Conservation (phyloP, 176 grass and related monocot genomes). For the Pontederia paniculata region DNA sequence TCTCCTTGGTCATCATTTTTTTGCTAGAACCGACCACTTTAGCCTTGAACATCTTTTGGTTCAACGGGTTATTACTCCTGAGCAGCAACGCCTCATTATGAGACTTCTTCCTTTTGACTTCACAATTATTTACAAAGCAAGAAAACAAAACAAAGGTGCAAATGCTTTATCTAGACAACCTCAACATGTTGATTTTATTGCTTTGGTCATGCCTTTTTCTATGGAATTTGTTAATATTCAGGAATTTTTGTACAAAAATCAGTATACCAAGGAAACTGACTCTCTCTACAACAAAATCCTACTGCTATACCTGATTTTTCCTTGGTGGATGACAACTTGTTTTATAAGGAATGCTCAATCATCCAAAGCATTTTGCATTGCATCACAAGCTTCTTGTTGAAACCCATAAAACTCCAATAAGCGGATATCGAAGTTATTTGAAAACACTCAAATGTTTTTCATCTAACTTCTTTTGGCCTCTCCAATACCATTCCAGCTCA, state of each 20-base stretch:
- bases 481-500: background rate
- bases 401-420: background rate
- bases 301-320: no score
- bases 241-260: no score
- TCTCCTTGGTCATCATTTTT: background rate
- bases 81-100: background rate
- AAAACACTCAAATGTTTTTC: background rate
- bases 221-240: no score
- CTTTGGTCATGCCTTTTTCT: no score
- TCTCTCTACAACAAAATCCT: no score
- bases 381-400: background rate
- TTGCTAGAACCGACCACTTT: background rate
- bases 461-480: background rate
- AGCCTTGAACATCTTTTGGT: background rate
- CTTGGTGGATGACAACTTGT: no score
- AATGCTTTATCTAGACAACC: no score
- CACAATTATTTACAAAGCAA: background rate
- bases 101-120: no score
- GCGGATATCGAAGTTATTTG: background rate
- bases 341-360: no score
- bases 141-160: background rate
- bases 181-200: no score
- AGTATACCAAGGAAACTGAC: no score
- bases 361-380: no score
- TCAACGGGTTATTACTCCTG: background rate